Conservation (phyloP, 305 asterid species). For the Stenogyne calaminthoides region DNA sequence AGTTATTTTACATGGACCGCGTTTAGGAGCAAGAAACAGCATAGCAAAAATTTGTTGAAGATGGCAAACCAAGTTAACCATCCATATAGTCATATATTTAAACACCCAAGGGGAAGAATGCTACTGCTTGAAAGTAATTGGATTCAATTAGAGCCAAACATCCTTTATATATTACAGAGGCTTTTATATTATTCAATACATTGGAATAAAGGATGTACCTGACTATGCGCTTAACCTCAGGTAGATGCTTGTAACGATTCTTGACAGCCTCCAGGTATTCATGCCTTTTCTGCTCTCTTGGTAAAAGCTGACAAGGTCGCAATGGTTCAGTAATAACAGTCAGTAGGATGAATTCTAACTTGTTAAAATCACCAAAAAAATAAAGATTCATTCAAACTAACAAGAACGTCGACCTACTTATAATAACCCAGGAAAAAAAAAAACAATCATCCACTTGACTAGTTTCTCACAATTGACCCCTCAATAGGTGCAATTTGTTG, state of each 20-base stretch:
- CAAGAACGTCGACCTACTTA: background rate
- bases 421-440: background rate
- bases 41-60: background rate
- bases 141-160: background rate
- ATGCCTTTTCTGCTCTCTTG: conserved; percentile 89
- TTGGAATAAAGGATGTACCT: conserved; percentile 46
- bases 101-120: background rate
- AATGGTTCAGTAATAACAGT: conserved; percentile 19
- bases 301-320: conserved; percentile 64
- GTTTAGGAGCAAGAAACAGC: background rate
- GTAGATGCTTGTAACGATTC: conserved; percentile 93
- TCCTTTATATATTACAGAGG: background rate
- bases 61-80: background rate
- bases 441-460: too few relatives aligned
- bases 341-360: background rate
- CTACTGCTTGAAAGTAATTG: conserved; percentile 2
- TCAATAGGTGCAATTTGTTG: too few relatives aligned
- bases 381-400: background rate
- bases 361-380: background rate
- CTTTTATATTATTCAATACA: conserved; percentile 22
- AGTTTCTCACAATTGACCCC: too few relatives aligned
- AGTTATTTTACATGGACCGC: background rate
- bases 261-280: conserved; percentile 83
- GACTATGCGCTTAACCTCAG: conserved; percentile 86
- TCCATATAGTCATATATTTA: too few relatives aligned